Evolutionary conservation across 192 early-diverging fungal genomes (phyloP).

Genomic region (Spizellomyces punctatus): DNA sequence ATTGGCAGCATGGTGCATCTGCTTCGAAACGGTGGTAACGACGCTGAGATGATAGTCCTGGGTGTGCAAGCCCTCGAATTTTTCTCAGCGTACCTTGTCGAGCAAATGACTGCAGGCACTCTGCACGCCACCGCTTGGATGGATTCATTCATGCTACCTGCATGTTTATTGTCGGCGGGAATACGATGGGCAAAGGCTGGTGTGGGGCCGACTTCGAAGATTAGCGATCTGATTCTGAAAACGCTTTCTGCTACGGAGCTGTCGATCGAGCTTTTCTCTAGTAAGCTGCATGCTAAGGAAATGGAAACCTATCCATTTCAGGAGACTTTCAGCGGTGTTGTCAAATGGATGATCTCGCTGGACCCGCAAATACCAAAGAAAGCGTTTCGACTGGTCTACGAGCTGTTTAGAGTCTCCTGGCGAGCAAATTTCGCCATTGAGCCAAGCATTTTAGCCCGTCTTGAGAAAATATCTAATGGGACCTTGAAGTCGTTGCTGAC

Average conservation of each 20-base stretch:
- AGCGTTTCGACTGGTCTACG: constrained; percentile 1
- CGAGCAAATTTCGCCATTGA: neutral
- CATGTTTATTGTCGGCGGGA: neutral
- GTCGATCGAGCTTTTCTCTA: neutral
- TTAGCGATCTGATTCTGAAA: neutral
- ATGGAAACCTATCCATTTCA: neutral
- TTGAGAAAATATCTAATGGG: neutral
- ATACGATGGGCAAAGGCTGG: constrained; percentile 6
- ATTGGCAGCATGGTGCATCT: too few relatives aligned
- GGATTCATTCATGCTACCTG: constrained; percentile 1
- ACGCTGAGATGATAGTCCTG: too few relatives aligned
- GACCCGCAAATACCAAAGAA: neutral
- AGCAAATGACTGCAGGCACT: neutral
- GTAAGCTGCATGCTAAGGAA: neutral
- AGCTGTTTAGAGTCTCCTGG: neutral
- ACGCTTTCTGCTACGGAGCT: neutral
- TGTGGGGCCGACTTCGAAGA: neutral
- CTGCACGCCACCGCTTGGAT: neutral
- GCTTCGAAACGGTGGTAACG: too few relatives aligned
- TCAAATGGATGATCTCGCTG: constrained; percentile 3
- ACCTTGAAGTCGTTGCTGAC: neutral
- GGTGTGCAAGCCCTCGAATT: neutral
- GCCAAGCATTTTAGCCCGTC: neutral
- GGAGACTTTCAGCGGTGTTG: neutral
- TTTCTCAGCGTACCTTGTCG: neutral